Conservation (phyloP, 768 basidiomycete genomes). For the Tylopilus felleus region DNA sequence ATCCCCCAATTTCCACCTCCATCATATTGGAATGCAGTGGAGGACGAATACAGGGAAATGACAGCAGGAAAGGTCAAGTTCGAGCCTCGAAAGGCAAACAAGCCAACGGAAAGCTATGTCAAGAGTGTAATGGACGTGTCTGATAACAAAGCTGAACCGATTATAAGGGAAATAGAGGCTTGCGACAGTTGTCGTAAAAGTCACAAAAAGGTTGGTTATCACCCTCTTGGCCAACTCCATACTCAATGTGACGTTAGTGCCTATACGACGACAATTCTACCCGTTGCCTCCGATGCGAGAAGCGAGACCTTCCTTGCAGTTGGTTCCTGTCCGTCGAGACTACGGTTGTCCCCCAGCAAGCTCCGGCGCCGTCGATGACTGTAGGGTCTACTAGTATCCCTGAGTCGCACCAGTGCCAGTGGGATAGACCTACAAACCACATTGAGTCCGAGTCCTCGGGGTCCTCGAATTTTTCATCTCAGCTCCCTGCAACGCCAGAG, state of each 20-base stretch:
- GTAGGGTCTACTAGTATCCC: background rate
- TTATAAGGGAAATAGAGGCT: no score
- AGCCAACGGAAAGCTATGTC: background rate
- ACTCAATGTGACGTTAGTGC: constrained; percentile 16
- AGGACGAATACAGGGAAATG: background rate
- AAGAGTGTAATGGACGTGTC: no score
- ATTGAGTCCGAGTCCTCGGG: constrained; percentile 1
- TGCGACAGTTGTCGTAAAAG: constrained; percentile 24
- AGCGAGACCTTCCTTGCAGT: constrained; percentile 11
- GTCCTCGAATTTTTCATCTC: background rate
- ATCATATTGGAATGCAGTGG: no score
- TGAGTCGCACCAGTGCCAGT: no score
- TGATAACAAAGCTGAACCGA: no score
- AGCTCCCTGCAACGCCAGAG: background rate
- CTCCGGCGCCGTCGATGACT: background rate
- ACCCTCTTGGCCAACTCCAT: background rate
- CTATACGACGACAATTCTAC: constrained; percentile 12
- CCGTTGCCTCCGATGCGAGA: constrained; percentile 18
- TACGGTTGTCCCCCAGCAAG: constrained; percentile 3
- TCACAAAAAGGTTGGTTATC: constrained; percentile 22
- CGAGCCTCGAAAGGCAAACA: background rate
- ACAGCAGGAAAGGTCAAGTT: background rate
- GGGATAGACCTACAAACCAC: constrained; percentile 1
- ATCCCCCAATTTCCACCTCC: no score
- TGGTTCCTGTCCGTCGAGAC: constrained; percentile 13